Base-by-base conservation (phyloP, 768 basidiomycete genomes). In the Tylopilus sp. region DNA sequence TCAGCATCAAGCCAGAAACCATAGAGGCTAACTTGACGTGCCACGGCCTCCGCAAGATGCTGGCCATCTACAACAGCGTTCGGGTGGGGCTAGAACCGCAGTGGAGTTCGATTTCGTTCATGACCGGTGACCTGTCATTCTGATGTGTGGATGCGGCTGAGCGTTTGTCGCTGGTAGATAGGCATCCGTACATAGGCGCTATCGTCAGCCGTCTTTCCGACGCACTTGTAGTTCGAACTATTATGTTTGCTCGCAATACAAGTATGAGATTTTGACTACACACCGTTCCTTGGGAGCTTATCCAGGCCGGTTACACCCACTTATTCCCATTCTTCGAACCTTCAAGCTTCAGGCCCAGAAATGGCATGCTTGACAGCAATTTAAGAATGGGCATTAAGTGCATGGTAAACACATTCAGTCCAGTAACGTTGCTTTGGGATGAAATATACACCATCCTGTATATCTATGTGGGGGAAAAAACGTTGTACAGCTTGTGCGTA, bases 51-150 rank as follows among this genome's bases (percentile, higher is more conserved):
- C 2, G 95, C 97, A 21, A 98, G 77, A 72, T 95, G 93, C 63
- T 97, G 92, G 0, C 88, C 91, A 60, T 98, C 92, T 11, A 95
- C 93, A 68, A 97, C 91, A 4, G 91, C 91, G 58, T 92, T 94
- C 33, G 97, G 75, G 60, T 95, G 94, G 1, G 94, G 88, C 89
- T 90, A 20, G 90, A 82, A 12, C 95, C 95, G 23, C 95, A 83
- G 69, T 98, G 95, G 30, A 98, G 75, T 3, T 91, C 86, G 51
- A 98, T 83, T 69, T 98, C 95, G 64, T 98, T 98, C 92, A 98
- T 95, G 33, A n/a, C n/a, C n/a, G n/a, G n/a, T n/a, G n/a, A 95
- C 95, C 68, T 95, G 94, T 86, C 90, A 94, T 57, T 86, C 93
- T 88, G 41, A 45, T 45, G 18, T 21, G 40, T 39, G 18, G 28